phyloP scores from a whole-genome alignment of 164 flowering plant species.

The Tinospora cordifolia region DNA sequence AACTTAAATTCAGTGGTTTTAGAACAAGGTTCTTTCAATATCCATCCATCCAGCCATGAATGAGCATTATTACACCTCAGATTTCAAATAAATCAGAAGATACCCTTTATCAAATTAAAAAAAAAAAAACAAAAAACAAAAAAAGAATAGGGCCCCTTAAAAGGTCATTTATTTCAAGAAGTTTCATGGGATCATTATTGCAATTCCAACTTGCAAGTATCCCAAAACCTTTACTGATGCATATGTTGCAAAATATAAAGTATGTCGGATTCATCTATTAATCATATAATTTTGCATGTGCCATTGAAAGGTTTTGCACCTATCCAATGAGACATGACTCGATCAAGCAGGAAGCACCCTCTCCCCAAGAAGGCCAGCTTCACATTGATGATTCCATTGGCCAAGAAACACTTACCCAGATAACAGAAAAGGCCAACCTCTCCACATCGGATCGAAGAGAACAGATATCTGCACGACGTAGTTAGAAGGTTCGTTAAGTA shows the following conservation, averaged over 20 bases:
- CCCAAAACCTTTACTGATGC: too few relatives aligned
- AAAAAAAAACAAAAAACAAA: neutral
- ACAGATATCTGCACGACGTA: constrained; percentile 70
- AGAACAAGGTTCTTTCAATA: neutral
- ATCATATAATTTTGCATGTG: neutral
- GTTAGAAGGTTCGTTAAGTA: neutral
- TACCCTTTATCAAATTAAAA: neutral
- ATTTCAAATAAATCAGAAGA: too few relatives aligned
- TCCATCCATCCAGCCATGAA: neutral
- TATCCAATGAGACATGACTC: neutral
- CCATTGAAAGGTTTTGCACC: neutral
- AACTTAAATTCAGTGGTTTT: neutral
- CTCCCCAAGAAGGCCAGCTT: neutral
- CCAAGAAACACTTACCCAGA: constrained; percentile 62
- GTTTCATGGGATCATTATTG: neutral
- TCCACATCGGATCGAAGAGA: constrained; percentile 95
- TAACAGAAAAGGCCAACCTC: constrained; percentile 94
- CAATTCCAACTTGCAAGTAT: neutral
- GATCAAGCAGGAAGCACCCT: neutral
- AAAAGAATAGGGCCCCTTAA: neutral
- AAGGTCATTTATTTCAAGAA: neutral
- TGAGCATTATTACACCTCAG: neutral
- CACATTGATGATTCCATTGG: neutral
- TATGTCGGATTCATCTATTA: neutral
- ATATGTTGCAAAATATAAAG: neutral